Conservation (phyloP, 2,329 filamentous ascomycete genomes). For the Dryadomyces sulphureus region DNA sequence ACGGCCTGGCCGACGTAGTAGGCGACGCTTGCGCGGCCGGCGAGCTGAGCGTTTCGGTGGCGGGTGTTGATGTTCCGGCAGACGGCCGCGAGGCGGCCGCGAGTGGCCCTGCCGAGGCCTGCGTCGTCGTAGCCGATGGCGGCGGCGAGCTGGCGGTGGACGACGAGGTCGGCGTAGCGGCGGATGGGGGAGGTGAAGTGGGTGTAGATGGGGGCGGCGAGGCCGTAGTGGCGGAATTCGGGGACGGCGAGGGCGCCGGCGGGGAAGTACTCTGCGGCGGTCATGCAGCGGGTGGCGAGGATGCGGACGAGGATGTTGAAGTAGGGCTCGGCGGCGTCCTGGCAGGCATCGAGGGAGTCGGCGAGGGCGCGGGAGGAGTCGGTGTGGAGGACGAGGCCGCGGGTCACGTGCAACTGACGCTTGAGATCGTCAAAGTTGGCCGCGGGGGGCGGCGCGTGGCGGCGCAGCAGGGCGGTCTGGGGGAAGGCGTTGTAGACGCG, state of each 20-base stretch:
- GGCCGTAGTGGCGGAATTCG: constrained; percentile 92
- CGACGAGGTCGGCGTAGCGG: constrained; percentile 91
- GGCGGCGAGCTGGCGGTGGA: constrained; percentile 64
- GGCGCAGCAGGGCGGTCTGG: constrained; percentile 84
- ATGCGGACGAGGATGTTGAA: constrained; percentile 98
- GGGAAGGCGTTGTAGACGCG: constrained; percentile 88
- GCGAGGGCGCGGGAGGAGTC: constrained; percentile 89
- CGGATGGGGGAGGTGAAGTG: constrained; percentile 97
- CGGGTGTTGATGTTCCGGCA: constrained; percentile 98
- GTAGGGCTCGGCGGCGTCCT: constrained; percentile 71
- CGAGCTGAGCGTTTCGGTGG: constrained; percentile 93
- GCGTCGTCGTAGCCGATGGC: constrained; percentile 86
- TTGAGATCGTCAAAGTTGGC: constrained; percentile 92
- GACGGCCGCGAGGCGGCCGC: constrained; percentile 75
- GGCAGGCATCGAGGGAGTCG: constrained; percentile 75
- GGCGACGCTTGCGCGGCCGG: constrained; percentile 83
- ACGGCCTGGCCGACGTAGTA: constrained; percentile 97
- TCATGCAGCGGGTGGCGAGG: constrained; percentile 97
- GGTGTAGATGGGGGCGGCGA: constrained; percentile 94
- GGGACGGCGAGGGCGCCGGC: constrained; percentile 84
- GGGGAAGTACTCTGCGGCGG: constrained; percentile 96
- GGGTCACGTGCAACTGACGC: constrained; percentile 64
- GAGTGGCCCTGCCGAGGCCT: constrained; percentile 68
- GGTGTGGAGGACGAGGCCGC: constrained; percentile 58
- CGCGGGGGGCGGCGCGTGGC: constrained; percentile 82